These are phyloP conservation scores for Trypanosoma caninum DNA, from an alignment of 208 protist genomes.

Conservation along the genomic window DNA sequence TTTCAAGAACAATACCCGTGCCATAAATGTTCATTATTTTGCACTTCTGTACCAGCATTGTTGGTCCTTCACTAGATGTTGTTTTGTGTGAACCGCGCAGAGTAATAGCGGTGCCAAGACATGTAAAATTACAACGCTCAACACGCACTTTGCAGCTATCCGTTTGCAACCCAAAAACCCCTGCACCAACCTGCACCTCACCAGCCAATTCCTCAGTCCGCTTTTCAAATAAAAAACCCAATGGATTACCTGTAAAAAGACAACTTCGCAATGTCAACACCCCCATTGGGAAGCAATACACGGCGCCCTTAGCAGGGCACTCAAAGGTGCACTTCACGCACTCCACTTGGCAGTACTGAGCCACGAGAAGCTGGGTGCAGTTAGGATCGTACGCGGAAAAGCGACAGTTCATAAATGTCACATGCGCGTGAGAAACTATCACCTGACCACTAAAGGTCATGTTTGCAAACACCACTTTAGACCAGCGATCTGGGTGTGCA, in stretches of 20 bases:
- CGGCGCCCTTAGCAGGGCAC: conserved; percentile 32
- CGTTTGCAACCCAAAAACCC: conserved; percentile 46
- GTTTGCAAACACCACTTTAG: conserved; percentile 56
- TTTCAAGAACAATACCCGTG: conserved; percentile 58
- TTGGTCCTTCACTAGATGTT: conserved; percentile 10
- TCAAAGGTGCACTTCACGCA: conserved; percentile 80
- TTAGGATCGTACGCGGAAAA: conserved; percentile 32
- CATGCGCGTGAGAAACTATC: conserved; percentile 66
- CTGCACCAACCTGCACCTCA: conserved; percentile 21
- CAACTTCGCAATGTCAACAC: conserved; percentile 56
- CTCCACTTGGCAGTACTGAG: conserved; percentile 75
- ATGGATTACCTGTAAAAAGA: conserved; percentile 61
- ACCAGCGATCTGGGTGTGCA: conserved; percentile 77
- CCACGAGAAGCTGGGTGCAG: conserved; percentile 60
- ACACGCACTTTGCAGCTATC: conserved; percentile 42
- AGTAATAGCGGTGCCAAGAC: conserved; percentile 37
- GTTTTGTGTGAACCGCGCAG: conserved; percentile 25
- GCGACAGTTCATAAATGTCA: conserved; percentile 78
- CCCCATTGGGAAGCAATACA: conserved; percentile 69
- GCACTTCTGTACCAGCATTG: conserved; percentile 36
- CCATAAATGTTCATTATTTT: conserved; percentile 53
- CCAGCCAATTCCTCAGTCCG: background rate
- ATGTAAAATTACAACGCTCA: conserved; percentile 27
- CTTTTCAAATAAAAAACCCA: conserved; percentile 10
- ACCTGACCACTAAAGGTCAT: conserved; percentile 74